Evolutionary conservation across 148 eudicot genomes (phyloP).

Genomic region (Fagopyrum homotropicum): DNA sequence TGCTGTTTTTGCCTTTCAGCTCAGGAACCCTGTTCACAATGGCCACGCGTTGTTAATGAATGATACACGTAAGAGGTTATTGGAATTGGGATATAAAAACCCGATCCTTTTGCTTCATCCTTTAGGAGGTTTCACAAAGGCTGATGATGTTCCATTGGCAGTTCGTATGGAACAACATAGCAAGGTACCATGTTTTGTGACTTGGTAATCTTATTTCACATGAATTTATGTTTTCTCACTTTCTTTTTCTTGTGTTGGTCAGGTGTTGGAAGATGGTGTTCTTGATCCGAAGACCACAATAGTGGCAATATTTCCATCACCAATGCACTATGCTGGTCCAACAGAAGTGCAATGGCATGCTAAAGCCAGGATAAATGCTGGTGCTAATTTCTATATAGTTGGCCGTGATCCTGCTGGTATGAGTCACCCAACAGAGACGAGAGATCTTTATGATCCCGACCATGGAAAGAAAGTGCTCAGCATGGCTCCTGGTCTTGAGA

Average conservation of each 20-base stretch:
- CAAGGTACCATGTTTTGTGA: slow-evolving; percentile 38
- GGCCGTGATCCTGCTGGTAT: slow-evolving; percentile 95
- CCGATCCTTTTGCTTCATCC: slow-evolving; percentile 85
- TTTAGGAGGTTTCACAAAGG: slow-evolving; percentile 72
- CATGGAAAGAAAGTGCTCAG: slow-evolving; percentile 86
- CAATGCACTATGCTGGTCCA: slow-evolving; percentile 94
- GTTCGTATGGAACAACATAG: slow-evolving; percentile 85
- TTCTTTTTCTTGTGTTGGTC: background rate
- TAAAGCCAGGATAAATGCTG: slow-evolving; percentile 84
- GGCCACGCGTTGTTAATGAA: slow-evolving; percentile 88
- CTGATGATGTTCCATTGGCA: slow-evolving; percentile 83
- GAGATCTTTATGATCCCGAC: slow-evolving; percentile 85
- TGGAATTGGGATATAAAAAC: slow-evolving; percentile 73
- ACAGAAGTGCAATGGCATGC: slow-evolving; percentile 97
- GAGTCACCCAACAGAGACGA: slow-evolving; percentile 77
- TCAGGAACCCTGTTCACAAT: slow-evolving; percentile 80
- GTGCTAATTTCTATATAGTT: slow-evolving; percentile 84
- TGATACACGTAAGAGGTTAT: slow-evolving; percentile 59
- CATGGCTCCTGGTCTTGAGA: slow-evolving; percentile 88
- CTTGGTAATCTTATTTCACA: background rate
- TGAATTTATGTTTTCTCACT: background rate
- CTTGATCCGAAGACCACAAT: slow-evolving; percentile 81
- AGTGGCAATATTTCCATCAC: slow-evolving; percentile 86
- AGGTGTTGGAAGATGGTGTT: slow-evolving; percentile 86
- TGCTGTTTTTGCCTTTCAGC: slow-evolving; percentile 85